A percentile compares a stretch with the other conserved stretches of the same genome.
Evolutionary conservation across 495 filamentous ascomycete genomes (phyloP).

Genomic region (Trichoderma parareesei): DNA sequence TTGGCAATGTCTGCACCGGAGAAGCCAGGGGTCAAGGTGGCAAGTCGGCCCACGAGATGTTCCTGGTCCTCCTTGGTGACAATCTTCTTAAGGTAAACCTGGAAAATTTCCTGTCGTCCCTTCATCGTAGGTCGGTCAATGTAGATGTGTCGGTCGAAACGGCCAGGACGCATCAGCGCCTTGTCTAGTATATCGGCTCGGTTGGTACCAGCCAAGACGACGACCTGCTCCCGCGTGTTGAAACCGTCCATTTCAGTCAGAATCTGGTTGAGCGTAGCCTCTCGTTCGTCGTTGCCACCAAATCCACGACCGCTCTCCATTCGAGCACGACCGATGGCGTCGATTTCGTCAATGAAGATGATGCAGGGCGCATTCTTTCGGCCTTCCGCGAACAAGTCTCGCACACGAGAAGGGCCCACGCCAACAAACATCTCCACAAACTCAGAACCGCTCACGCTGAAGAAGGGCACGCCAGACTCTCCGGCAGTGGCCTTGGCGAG

Average conservation of each 20-base stretch:
- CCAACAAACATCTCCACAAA: conserved; percentile 99
- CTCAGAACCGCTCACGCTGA: conserved; percentile 94
- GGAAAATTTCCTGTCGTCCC: conserved; percentile 92
- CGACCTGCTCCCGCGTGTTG: conserved; percentile 94
- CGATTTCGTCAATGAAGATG: conserved; percentile 99
- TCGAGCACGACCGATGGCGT: conserved; percentile 90
- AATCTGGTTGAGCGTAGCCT: conserved; percentile 95
- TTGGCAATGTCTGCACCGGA: conserved; percentile 97
- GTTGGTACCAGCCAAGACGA: conserved; percentile 97
- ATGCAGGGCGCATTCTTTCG: conserved; percentile 96
- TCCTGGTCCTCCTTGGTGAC: conserved; percentile 84
- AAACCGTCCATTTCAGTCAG: conserved; percentile 99
- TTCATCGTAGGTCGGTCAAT: conserved; percentile 96
- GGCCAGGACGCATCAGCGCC: conserved; percentile 90
- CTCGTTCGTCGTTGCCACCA: conserved; percentile 94
- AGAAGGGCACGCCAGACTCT: conserved; percentile 96
- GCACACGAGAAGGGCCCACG: conserved; percentile 89
- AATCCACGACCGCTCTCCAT: conserved; percentile 59
- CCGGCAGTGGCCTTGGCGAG: conserved; percentile 96
- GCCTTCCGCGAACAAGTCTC: conserved; percentile 90
- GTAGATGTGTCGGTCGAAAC: conserved; percentile 90
- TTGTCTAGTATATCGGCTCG: conserved; percentile 89
- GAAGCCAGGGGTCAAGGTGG: conserved; percentile 91
- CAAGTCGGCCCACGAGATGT: conserved; percentile 74
- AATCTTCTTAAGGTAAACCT: conserved; percentile 86